A percentile compares a stretch with the other conserved stretches of the same genome.
phyloP scores from a whole-genome alignment of 768 basidiomycete species.

The Tricholoma furcatifolium region DNA sequence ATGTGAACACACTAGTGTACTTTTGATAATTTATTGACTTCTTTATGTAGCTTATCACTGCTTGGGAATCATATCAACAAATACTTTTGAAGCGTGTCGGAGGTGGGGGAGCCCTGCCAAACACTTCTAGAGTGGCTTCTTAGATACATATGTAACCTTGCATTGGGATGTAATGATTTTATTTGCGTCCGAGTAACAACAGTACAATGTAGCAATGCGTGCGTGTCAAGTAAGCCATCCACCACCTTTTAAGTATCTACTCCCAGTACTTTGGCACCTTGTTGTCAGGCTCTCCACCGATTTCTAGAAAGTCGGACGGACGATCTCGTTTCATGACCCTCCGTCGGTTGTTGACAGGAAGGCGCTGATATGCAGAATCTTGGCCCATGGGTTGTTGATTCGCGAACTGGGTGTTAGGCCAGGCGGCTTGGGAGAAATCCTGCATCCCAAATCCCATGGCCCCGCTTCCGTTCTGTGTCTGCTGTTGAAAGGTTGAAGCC shows the following conservation, averaged over 20 bases:
- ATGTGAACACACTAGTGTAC: constrained; percentile 14
- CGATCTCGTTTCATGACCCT: constrained; percentile 78
- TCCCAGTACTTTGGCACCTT: constrained; percentile 82
- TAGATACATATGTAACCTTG: neutral
- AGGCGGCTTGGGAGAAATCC: constrained; percentile 32
- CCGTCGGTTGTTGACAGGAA: constrained; percentile 80
- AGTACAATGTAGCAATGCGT: neutral
- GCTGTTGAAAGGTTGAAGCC: constrained; percentile 54
- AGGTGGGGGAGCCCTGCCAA: constrained; percentile 16
- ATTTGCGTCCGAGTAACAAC: constrained; percentile 3
- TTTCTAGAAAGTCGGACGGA: constrained; percentile 81
- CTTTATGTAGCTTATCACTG: constrained; percentile 56
- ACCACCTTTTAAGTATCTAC: constrained; percentile 34
- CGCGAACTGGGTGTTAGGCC: constrained; percentile 50
- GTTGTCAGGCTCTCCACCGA: constrained; percentile 58
- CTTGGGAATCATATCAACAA: constrained; percentile 85
- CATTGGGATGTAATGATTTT: constrained; percentile 5
- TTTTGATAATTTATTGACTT: neutral
- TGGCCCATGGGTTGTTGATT: constrained; percentile 66
- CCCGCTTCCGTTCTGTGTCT: constrained; percentile 35
- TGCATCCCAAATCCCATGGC: constrained; percentile 41
- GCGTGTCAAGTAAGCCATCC: neutral
- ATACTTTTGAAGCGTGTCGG: constrained; percentile 43
- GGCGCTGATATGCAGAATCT: constrained; percentile 85
- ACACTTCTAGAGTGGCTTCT: constrained; percentile 7